These are phyloP conservation scores for Rhodotorula sp. DNA, from an alignment of 1,284 basidiomycete genomes.

Conservation along the genomic window DNA sequence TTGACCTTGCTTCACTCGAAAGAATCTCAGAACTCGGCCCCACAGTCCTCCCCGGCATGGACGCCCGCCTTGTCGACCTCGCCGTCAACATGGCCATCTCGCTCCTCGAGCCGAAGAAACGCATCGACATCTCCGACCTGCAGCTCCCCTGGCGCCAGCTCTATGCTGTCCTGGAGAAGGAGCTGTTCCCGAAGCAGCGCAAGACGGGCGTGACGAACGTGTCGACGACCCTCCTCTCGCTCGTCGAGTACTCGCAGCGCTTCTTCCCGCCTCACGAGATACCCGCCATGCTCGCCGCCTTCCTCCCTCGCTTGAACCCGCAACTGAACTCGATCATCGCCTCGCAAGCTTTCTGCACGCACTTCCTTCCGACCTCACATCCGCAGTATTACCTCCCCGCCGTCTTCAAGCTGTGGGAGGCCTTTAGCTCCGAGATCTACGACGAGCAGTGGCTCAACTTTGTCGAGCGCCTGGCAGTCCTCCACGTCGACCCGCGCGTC, in stretches of 20 bases:
- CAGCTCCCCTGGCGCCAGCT: slow-evolving; percentile 84
- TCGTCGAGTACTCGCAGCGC: slow-evolving; percentile 74
- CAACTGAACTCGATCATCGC: slow-evolving; percentile 63
- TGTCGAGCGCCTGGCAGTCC: slow-evolving; percentile 69
- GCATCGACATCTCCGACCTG: slow-evolving; percentile 74
- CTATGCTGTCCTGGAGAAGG: slow-evolving; percentile 72
- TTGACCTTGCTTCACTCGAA: no score
- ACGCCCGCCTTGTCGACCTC: slow-evolving; percentile 64
- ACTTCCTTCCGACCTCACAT: slow-evolving; percentile 71
- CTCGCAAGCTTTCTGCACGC: slow-evolving; percentile 74
- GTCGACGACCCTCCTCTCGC: slow-evolving; percentile 77
- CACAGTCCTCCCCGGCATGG: slow-evolving; percentile 67
- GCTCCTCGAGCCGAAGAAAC: slow-evolving; percentile 69
- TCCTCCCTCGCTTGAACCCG: slow-evolving; percentile 59
- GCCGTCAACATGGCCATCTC: slow-evolving; percentile 71
- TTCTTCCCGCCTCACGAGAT: slow-evolving; percentile 90
- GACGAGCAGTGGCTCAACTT: slow-evolving; percentile 84
- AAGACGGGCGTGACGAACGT: slow-evolving; percentile 80
- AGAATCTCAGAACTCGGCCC: no score
- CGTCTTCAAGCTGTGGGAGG: slow-evolving; percentile 78
- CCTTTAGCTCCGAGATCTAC: slow-evolving; percentile 66
- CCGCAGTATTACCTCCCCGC: slow-evolving; percentile 66
- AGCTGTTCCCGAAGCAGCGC: slow-evolving; percentile 76
- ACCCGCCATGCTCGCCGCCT: slow-evolving; percentile 80
- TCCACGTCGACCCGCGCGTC: slow-evolving; percentile 65